Evolutionary conservation across 1,139 yeast genomes (phyloP), one percentile per base, ranked within the genome.

Genomic region (Zygosaccharomyces sapae): DNA sequence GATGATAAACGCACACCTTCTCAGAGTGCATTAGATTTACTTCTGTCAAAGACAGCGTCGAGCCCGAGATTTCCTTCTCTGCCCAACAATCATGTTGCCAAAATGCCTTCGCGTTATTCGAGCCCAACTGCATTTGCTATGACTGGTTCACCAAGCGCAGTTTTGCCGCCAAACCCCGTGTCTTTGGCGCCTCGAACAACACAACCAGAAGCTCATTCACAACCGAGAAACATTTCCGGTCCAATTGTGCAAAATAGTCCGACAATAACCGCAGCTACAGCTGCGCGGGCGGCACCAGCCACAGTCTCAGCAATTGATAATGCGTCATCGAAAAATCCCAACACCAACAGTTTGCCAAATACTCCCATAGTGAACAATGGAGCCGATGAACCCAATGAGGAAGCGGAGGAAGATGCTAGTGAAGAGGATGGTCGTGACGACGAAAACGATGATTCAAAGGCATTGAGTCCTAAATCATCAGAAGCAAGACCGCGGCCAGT

Each of bases 1-100:
- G 65, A 62, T 18, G 66, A 62, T n/a, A 60, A 52, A 34, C 57
- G 58, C 1, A 60, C 63, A 1, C 58, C 63, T 1, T 56, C 62
- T 5, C 59, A 58, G 33, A 55, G 63, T n/a, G 64, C 67, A 2
- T 46, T 64, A 20, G 66, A 64, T 37, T 55, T 66, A 1, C 46
- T 64, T 12, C 47, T 64, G 33, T 54, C 61, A 7, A 57, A 55
- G 36, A 53, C 65, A 1, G 48, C 58, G 2, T 49, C 57, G 9
- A 62, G 61, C 33, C 63, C 65, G 1, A 55, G 58, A 30, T 41
- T 54, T 2, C 48, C 55, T 25, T 45, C 46, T 31, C 49, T 31
- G 38, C 56, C 41, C 37, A 41, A 37, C 19, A 45, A 43, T 20
- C 42, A 20, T 6, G 13, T 34, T 2, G 34, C 46, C 8, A 38